phyloP scores from a whole-genome alignment of 2,329 filamentous ascomycete species.

The Pseudogymnoascus verrucosus region DNA sequence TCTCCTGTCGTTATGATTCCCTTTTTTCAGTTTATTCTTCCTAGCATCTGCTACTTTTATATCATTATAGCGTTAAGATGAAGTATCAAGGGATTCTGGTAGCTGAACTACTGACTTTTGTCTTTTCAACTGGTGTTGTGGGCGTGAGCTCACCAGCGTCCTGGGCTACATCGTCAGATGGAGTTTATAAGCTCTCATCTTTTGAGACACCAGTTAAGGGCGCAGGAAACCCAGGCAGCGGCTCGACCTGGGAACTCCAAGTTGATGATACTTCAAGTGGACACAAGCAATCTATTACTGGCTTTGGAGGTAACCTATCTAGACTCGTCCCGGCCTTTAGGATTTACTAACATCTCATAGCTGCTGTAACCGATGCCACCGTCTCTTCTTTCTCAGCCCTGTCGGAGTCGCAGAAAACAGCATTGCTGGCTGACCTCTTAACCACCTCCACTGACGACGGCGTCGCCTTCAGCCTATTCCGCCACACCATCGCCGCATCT shows the following conservation, averaged over 20 bases:
- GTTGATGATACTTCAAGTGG: conserved; percentile 33
- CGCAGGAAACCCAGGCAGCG: background rate
- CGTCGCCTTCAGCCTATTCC: conserved; percentile 33
- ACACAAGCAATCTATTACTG: conserved; percentile 33
- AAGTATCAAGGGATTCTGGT: conserved; percentile 4
- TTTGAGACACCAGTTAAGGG: conserved; percentile 17
- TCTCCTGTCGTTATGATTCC: background rate
- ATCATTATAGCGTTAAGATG: conserved; percentile 18
- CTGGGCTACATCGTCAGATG: conserved; percentile 8
- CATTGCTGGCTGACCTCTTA: conserved; percentile 28
- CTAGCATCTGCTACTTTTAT: background rate
- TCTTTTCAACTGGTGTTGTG: conserved; percentile 5
- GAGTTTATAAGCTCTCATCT: conserved; percentile 18
- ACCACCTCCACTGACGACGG: conserved; percentile 29
- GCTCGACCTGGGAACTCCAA: conserved; percentile 32
- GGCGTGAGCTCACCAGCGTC: background rate
- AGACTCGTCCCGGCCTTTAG: background rate
- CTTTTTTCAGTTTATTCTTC: background rate
- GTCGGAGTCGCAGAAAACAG: conserved; percentile 14
- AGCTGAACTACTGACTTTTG: conserved; percentile 5
- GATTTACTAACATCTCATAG: conserved; percentile 12
- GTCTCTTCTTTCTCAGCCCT: conserved; percentile 33
- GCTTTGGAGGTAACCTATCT: conserved; percentile 28
- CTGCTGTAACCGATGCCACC: conserved; percentile 35
- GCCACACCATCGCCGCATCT: conserved; percentile 35